Evolutionary conservation across 2,329 filamentous ascomycete species (phyloP), one percentile per base, ranked within the genome.

Genomic region (Ceratocystis variospora): DNA sequence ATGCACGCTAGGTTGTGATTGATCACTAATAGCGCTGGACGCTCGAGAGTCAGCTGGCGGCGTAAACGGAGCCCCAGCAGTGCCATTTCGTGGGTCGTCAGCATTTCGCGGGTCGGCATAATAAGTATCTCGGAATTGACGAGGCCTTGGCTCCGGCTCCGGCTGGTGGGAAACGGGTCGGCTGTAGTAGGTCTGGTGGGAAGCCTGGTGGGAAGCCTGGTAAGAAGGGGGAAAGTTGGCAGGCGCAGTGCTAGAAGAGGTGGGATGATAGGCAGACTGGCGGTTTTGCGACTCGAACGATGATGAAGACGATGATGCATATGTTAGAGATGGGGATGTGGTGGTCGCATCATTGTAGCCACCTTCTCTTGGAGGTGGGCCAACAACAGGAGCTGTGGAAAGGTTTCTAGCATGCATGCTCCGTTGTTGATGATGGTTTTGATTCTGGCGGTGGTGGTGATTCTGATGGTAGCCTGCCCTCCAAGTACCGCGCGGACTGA

Each of bases 271-370:
- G 7, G 25, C 53, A 10, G 53, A 17, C 53, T 33, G 53, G 53
- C 4, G 25, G n/a, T 10, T 25, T 15, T 48, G 61, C 31, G 61
- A 66, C 37, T 55, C 53, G 19, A 66, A 57, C 2, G 65, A 66
- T 4, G 65, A 63, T 25, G 59, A 37, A 3, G 65, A 64, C 12
- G 65, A 66, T 17, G 66, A 67, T 4, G 53, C 45, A 2, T 62
- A 44, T 22, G 61, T 57, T 6, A 57, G 65, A 31, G 61, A 63
- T 17, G 61, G 44, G n/a, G 61, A 63, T 28, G 45, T 48, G 25
- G 46, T 63, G 25, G 41, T n/a, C 10, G 31, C 44, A 17, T 64
- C 62, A 19, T 67, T 62, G 41, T 62, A 53, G 19, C 46, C 66
- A 8, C 25, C 66, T 25, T 44, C 55, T 28, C 61, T 61, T 5